phyloP scores from a whole-genome alignment of 2,329 filamentous ascomycete species.

The Fusarium longipes region DNA sequence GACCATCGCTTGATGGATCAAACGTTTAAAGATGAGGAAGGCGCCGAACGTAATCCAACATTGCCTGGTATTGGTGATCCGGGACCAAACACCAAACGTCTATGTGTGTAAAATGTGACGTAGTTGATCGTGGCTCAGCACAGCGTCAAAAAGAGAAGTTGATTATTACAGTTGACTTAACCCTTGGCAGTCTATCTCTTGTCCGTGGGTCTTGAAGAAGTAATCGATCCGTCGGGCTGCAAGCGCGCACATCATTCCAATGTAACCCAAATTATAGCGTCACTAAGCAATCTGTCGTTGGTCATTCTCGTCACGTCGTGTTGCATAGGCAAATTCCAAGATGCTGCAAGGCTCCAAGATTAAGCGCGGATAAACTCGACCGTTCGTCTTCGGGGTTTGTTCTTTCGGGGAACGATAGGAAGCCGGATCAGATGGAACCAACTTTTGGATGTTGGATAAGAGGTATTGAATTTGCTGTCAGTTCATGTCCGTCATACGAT shows the following conservation, averaged over 20 bases:
- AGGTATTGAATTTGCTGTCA: background rate
- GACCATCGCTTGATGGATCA: slow-evolving; percentile 36
- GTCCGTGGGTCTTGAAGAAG: background rate
- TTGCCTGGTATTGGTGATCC: slow-evolving; percentile 1
- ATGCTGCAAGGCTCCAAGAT: background rate
- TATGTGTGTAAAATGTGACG: background rate
- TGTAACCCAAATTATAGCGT: slow-evolving; percentile 11
- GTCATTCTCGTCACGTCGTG: background rate
- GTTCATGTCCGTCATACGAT: background rate
- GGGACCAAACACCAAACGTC: slow-evolving; percentile 2
- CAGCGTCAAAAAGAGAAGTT: background rate
- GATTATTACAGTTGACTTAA: background rate
- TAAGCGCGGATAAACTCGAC: background rate
- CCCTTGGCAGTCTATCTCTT: background rate
- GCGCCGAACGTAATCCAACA: slow-evolving; percentile 8
- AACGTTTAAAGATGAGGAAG: slow-evolving; percentile 19
- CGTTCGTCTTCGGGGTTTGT: background rate
- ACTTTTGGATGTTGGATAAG: background rate
- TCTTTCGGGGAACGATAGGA: background rate
- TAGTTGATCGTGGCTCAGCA: background rate
- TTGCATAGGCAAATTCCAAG: slow-evolving; percentile 15
- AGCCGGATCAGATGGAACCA: background rate
- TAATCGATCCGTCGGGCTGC: slow-evolving; percentile 9
- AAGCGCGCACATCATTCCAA: slow-evolving; percentile 20
- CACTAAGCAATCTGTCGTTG: slow-evolving; percentile 2